Conservation (phyloP, 169 alveolate genomes). For the Babesia bigemina region DNA sequence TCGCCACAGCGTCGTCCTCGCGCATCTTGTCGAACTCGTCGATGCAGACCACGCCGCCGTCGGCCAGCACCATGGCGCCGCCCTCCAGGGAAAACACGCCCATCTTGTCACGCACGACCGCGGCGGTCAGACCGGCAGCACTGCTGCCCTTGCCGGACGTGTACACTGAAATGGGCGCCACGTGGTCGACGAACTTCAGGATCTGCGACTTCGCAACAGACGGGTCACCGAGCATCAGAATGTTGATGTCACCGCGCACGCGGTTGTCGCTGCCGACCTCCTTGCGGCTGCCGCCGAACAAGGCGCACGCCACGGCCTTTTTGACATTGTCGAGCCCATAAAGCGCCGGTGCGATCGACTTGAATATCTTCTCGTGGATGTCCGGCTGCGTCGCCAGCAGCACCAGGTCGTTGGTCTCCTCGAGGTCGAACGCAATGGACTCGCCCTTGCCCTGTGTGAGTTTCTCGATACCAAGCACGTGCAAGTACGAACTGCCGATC, state of each 20-base stretch:
- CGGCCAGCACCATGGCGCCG: constrained; percentile 99
- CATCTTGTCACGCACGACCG: constrained; percentile 90
- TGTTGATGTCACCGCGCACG: constrained; percentile 96
- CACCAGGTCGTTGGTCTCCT: constrained; percentile 77
- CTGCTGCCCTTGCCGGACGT: constrained; percentile 99
- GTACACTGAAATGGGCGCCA: constrained; percentile 98
- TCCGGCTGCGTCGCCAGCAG: constrained; percentile 87
- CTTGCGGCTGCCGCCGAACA: constrained; percentile 99
- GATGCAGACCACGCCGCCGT: constrained; percentile 98
- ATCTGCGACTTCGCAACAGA: constrained; percentile 98
- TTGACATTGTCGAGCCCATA: constrained; percentile 96
- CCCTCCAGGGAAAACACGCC: constrained; percentile 96
- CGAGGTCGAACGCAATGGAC: constrained; percentile 73
- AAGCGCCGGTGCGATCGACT: constrained; percentile 96
- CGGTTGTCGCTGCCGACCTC: constrained; percentile 93
- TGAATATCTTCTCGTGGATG: constrained; percentile 89
- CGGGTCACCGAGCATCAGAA: constrained; percentile 97
- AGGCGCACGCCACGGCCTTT: constrained; percentile 96
- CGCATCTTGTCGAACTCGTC: constrained; percentile 99
- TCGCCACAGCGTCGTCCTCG: constrained; percentile 98
- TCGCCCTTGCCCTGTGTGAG: constrained; percentile 59
- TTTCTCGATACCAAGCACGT: constrained; percentile 79
- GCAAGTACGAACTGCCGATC: constrained; percentile 76
- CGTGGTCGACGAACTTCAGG: constrained; percentile 94
- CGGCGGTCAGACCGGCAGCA: constrained; percentile 99